Conservation (phyloP, 2,329 filamentous ascomycete genomes). For the Penicillium sp. region DNA sequence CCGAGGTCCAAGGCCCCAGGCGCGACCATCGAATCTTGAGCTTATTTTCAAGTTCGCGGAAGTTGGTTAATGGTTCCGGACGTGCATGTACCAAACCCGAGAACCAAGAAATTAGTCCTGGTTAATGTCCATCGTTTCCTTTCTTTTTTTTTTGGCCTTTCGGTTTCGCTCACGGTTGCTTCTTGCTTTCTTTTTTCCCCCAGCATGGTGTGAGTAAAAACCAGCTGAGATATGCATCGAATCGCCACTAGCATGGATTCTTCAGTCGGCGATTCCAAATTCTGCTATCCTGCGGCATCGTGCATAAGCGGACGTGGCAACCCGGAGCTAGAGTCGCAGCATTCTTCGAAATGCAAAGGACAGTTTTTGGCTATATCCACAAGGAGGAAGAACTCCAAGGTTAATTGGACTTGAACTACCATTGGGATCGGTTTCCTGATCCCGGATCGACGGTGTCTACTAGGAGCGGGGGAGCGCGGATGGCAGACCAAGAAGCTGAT, state of each 20-base stretch:
- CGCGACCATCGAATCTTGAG: slow-evolving; percentile 22
- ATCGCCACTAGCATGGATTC: not conserved
- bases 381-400: not conserved
- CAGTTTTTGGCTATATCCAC: not conserved
- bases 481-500: not conserved
- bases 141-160: not conserved
- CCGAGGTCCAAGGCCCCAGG: not conserved
- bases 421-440: slow-evolving; percentile 18
- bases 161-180: not conserved
- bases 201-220: not conserved
- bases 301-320: slow-evolving; percentile 3
- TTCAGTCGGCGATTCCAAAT: slow-evolving; percentile 1
- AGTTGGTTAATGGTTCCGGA: not conserved
- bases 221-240: not conserved
- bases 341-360: not conserved
- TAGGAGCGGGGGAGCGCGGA: slow-evolving; percentile 1
- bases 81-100: not conserved
- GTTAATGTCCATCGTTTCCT: not conserved
- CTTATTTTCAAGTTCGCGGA: slow-evolving; percentile 16
- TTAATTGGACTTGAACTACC: not conserved
- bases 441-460: slow-evolving; percentile 20
- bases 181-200: not conserved
- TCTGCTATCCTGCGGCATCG: not conserved
- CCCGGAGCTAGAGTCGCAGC: slow-evolving; percentile 3
- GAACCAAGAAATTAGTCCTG: not conserved